phyloP scores from a whole-genome alignment of 2,329 filamentous ascomycete species.

The Rhynchosporium graminicola region DNA sequence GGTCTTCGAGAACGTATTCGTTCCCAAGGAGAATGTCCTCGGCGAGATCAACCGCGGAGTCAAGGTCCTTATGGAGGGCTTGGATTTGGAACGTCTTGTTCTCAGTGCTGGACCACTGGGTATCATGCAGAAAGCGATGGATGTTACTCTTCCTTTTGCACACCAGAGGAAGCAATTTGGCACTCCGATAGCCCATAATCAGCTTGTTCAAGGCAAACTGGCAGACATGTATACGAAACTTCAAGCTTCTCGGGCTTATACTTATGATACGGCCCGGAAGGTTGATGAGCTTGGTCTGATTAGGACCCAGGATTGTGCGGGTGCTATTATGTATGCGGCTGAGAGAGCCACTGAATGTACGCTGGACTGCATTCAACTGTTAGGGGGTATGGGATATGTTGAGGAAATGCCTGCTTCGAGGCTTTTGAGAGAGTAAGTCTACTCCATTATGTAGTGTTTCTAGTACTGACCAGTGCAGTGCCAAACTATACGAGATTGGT shows the following conservation, averaged over 20 bases:
- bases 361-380: slow-evolving; percentile 84
- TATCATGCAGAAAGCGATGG: slow-evolving; percentile 89
- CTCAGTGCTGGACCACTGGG: slow-evolving; percentile 88
- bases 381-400: slow-evolving; percentile 94
- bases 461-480: slow-evolving; percentile 48
- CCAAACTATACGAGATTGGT: slow-evolving; percentile 90
- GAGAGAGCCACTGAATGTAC: slow-evolving; percentile 86
- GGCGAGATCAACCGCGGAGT: slow-evolving; percentile 81
- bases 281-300: slow-evolving; percentile 77
- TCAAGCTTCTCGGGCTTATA: slow-evolving; percentile 81
- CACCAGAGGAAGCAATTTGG: slow-evolving; percentile 91
- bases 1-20: slow-evolving; percentile 87
- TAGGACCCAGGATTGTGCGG: slow-evolving; percentile 88
- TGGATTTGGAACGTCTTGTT: slow-evolving; percentile 91
- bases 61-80: slow-evolving; percentile 89
- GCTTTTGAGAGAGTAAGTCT: slow-evolving; percentile 63
- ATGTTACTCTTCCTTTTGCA: slow-evolving; percentile 83
- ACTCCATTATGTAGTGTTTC: neutral
- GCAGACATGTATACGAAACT: slow-evolving; percentile 98
- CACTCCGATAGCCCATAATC: slow-evolving; percentile 83
- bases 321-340: slow-evolving; percentile 89
- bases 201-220: slow-evolving; percentile 88
- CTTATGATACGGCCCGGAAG: slow-evolving; percentile 75
- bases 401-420: slow-evolving; percentile 92
- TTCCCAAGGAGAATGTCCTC: slow-evolving; percentile 78